Evolutionary conservation across 2,329 filamentous ascomycete species (phyloP).

Genomic region (Talaromyces piceae): DNA sequence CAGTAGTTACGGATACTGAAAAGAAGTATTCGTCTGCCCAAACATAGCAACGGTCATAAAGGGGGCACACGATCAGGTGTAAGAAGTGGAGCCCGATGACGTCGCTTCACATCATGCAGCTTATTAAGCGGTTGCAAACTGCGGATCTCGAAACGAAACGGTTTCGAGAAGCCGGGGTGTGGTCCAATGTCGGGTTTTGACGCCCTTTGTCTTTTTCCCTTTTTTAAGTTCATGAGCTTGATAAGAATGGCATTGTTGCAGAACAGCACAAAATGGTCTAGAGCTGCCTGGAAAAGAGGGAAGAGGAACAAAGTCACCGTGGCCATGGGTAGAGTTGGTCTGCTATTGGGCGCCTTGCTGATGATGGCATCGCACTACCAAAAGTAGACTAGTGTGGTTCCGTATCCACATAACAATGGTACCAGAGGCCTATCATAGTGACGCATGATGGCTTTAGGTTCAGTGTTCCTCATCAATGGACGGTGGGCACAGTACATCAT

Average conservation of each 20-base stretch:
- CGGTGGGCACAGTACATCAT: neutral
- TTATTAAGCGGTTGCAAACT: neutral
- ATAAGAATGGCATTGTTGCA: too few relatives aligned
- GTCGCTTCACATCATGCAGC: neutral
- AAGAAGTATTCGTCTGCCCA: too few relatives aligned
- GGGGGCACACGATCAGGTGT: neutral
- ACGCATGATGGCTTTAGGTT: neutral
- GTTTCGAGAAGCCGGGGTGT: too few relatives aligned
- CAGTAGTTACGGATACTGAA: too few relatives aligned
- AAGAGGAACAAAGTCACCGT: neutral
- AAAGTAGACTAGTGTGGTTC: neutral
- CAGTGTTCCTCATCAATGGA: neutral
- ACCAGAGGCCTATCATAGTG: neutral
- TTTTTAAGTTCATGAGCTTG: too few relatives aligned
- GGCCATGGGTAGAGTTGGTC: neutral
- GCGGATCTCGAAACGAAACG: too few relatives aligned
- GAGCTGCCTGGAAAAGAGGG: too few relatives aligned
- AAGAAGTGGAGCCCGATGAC: neutral
- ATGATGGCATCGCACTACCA: neutral
- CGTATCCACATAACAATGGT: neutral
- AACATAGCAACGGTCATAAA: neutral
- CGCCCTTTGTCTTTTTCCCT: neutral
- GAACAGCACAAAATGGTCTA: too few relatives aligned
- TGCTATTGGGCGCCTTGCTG: neutral
- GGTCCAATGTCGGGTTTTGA: too few relatives aligned